Evolutionary conservation across 2,329 filamentous ascomycete genomes (phyloP), one percentile per base, ranked within the genome.

Genomic region (Pestalotiopsis sp.): DNA sequence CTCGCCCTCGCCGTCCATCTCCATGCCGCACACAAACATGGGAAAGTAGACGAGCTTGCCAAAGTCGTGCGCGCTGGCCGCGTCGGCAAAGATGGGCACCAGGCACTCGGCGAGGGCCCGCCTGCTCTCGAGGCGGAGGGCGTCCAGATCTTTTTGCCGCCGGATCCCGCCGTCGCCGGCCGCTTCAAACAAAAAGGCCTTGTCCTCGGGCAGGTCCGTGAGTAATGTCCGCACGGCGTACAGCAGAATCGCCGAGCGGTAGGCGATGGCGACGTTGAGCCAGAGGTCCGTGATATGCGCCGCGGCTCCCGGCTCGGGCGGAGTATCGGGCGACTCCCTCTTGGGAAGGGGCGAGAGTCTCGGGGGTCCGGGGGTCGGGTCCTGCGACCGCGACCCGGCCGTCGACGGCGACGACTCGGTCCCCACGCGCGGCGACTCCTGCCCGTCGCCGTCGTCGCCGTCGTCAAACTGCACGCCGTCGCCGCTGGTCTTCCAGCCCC

Each of bases 1-100:
- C 7, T 45, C 25, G 4, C 68, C 68, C 17, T 68, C 66, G 20
- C 57, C 41, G 3, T 59, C 64, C n/a, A 63, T 49, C 65, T 70
- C 69, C 69, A 72, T 72, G 17, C 71, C 71, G 66, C 69, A 72
- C 20, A 71, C 67, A 59, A 72, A 71, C 45, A 70, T 65, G 13
- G 68, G 71, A 39, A 72, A 70, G 67, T 70, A 70, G 1, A 70
- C 69, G 7, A 70, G 69, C 66, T 72, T 72, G 61, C 71, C 69
- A 58, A 72, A 63, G 27, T 65, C 64, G 13, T 67, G 66, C 27
- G 69, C 66, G 23, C 57, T 69, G 12, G 62, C 61, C 4, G 38
- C 45, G 58, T 65, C 61, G 13, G 66, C 61, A 65, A 71, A 71
- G 25, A 71, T 64, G 14, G 71, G 71, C n/a, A 39, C 63, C n/a